These are phyloP conservation scores for Boletus sp. DNA, from an alignment of 768 basidiomycete genomes.

Conservation along the genomic window DNA sequence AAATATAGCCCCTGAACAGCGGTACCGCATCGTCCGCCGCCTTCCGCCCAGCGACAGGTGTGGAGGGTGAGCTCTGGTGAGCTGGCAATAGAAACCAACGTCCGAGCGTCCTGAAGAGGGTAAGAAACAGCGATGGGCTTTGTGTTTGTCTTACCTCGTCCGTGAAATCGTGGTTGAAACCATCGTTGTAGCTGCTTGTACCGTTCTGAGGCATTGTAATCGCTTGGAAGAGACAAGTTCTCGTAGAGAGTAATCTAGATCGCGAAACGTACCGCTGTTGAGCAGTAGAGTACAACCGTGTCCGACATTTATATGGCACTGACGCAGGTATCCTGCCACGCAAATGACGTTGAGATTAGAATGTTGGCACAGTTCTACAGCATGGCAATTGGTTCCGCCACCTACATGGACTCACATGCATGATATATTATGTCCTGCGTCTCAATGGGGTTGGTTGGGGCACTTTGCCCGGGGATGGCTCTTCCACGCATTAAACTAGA, in stretches of 20 bases:
- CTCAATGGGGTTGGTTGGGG: constrained; percentile 4
- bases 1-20: constrained; percentile 18
- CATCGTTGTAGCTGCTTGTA: constrained; percentile 15
- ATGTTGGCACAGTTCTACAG: constrained; percentile 15
- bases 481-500: neutral
- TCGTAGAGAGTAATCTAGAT: neutral
- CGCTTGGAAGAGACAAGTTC: neutral
- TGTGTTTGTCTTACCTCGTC: constrained; percentile 22
- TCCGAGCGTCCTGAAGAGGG: constrained; percentile 22
- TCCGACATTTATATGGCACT: constrained; percentile 20
- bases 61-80: constrained; percentile 27
- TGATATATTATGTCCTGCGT: constrained; percentile 10
- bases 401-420: constrained; percentile 10
- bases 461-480: neutral
- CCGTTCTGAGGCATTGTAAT: constrained; percentile 19
- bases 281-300: neutral
- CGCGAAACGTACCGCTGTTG: neutral
- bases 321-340: neutral
- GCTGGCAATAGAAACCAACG: constrained; percentile 24
- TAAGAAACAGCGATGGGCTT: constrained; percentile 1
- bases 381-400: constrained; percentile 18
- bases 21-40: constrained; percentile 8
- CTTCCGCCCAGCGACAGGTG: constrained; percentile 22
- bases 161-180: constrained; percentile 30
- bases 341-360: neutral